Conservation (phyloP, 2,329 filamentous ascomycete species). For the Chaetomium strumarium region DNA sequence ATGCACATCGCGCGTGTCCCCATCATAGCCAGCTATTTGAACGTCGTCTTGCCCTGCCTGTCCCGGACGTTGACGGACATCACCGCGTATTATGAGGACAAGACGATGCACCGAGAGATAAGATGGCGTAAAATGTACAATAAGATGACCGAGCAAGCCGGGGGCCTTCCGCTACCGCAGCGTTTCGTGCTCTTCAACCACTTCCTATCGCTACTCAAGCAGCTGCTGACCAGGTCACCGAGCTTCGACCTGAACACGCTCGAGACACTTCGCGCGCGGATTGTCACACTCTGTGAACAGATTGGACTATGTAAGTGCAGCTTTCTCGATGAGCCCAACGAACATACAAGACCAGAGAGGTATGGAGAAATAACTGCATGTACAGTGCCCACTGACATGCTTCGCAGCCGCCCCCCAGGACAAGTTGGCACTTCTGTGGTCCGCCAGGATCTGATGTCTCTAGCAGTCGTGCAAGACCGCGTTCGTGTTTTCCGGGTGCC, state of each 20-base stretch:
- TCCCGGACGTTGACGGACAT: conserved; percentile 49
- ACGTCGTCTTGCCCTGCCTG: conserved; percentile 51
- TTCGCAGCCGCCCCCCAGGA: conserved; percentile 32
- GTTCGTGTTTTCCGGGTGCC: conserved; percentile 6
- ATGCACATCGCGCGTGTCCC: conserved; percentile 45
- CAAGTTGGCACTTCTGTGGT: conserved; percentile 32
- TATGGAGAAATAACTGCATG: no score
- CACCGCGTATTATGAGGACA: conserved; percentile 45
- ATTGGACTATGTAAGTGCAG: conserved; percentile 44
- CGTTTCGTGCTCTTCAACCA: conserved; percentile 53
- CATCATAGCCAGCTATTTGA: conserved; percentile 49
- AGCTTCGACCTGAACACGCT: conserved; percentile 52
- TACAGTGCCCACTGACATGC: conserved; percentile 5
- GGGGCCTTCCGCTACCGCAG: conserved; percentile 44
- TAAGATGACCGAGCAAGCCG: conserved; percentile 47
- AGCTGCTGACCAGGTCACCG: conserved; percentile 46
- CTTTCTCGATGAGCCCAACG: not conserved
- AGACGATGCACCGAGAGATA: conserved; percentile 39
- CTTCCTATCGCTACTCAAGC: conserved; percentile 44
- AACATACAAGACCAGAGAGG: no score
- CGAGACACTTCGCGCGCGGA: conserved; percentile 42
- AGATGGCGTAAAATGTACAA: conserved; percentile 57
- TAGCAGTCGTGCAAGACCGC: conserved; percentile 23
- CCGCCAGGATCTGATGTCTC: conserved; percentile 29
- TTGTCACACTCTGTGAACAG: conserved; percentile 47